These are phyloP conservation scores for Globisporangium solare DNA, from an alignment of 352 stramenopile genomes.

Conservation along the genomic window DNA sequence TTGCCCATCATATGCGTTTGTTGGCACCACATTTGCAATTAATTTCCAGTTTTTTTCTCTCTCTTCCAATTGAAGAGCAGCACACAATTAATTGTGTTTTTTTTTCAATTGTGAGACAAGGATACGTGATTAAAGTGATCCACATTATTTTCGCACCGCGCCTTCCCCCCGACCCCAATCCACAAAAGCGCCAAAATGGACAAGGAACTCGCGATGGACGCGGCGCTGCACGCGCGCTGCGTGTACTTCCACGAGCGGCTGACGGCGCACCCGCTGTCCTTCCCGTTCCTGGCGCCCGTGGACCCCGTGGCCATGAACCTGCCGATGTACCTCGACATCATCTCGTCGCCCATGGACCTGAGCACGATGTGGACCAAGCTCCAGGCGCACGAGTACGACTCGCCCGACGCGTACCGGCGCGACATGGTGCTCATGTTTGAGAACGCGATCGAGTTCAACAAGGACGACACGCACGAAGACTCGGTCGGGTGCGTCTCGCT, in stretches of 20 bases:
- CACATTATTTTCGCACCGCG: too few species aligned
- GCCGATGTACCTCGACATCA: slow-evolving; percentile 93
- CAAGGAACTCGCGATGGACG: slow-evolving; percentile 24
- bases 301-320: slow-evolving; percentile 92
- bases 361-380: slow-evolving; percentile 90
- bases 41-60: too few species aligned
- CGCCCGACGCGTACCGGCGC: slow-evolving; percentile 46
- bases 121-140: too few species aligned
- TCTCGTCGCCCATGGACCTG: slow-evolving; percentile 97
- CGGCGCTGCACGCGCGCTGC: slow-evolving; percentile 43
- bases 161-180: too few species aligned
- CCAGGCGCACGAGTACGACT: slow-evolving; percentile 39
- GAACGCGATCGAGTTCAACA: slow-evolving; percentile 87
- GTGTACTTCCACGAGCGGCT: slow-evolving; percentile 63
- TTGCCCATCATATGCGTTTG: too few species aligned
- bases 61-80: too few species aligned
- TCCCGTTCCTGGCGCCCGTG: slow-evolving; percentile 92
- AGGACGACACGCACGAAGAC: slow-evolving; percentile 65
- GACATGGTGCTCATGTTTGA: slow-evolving; percentile 84
- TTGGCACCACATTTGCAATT: too few species aligned
- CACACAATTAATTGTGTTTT: too few species aligned
- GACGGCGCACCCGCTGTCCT: slow-evolving; percentile 53
- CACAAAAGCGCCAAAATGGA: too few species aligned
- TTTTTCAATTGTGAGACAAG: too few species aligned
- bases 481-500: slow-evolving; percentile 83